Evolutionary conservation across 768 basidiomycete species (phyloP), one percentile per base, ranked within the genome.

Genomic region (Podaxis sp.): DNA sequence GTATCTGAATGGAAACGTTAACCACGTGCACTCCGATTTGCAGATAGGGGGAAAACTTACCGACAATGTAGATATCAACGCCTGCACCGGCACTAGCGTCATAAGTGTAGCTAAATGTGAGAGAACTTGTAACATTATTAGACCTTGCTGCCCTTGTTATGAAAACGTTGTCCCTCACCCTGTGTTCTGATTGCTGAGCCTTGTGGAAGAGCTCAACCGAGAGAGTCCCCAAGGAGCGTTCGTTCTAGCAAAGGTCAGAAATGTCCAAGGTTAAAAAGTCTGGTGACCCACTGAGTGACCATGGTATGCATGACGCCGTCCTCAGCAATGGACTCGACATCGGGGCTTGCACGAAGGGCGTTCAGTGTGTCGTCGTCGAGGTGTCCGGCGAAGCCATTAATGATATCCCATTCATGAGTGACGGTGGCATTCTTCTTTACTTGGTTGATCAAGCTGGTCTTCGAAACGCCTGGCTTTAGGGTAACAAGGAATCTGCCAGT

Each of bases 51-150:
- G 12, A 24, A 24, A 24, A 12, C 49, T 50, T 69, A 59, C 70
- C 78, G 46, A 78, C 68, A 57, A 78, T 64, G 65, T 74, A 78
- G 64, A 79, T 72, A 65, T 77, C 76, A 51, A 76, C 78, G 19
- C 75, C 76, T 8, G 55, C 43, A 7, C 69, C 69, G 6, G 66
- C 67, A 41, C 61, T 40, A 15, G 53, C 57, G 37, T 68, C 66
- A 47, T 70, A 68, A 24, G 57, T 67, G 57, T 70, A 70, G 15
- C 57, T 61, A 52, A 64, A 75, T 7, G 62, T 69, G 15, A 66
- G 53, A 11, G 53, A 56, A 36, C 65, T 69, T 41, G 49, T 12
- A 27, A 8, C 6, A 24, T 27, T 15, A 11, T 50, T 24, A 50
- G 19, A 24, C 4, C 19, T 2, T 12, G 9, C 24, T 7, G 11